Evolutionary conservation across 2,329 filamentous ascomycete genomes (phyloP).

Genomic region (Helicocarpus griseus): DNA sequence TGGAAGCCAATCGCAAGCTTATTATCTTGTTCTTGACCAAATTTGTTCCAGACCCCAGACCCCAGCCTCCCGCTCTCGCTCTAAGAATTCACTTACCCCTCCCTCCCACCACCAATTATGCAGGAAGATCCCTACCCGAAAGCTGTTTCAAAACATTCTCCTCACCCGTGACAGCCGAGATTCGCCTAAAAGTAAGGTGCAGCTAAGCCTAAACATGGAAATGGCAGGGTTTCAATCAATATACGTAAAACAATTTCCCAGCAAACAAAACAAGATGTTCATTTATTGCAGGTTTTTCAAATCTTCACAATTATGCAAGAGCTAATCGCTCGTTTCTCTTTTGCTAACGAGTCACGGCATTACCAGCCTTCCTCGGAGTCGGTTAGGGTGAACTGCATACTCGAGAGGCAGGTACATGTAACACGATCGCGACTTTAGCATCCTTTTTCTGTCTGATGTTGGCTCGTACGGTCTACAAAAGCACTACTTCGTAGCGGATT

Average conservation of each 20-base stretch:
- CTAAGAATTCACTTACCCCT: not conserved
- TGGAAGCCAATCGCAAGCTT: not conserved
- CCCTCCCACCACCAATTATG: not conserved
- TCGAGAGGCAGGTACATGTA: no score
- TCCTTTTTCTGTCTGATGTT: not conserved
- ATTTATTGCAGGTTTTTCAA: no score
- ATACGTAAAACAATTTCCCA: not conserved
- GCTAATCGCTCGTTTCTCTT: no score
- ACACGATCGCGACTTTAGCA: not conserved
- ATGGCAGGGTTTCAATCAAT: not conserved
- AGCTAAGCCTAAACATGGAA: not conserved
- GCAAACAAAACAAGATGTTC: no score
- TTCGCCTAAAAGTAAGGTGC: not conserved
- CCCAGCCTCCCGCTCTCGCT: not conserved
- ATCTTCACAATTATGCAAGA: no score
- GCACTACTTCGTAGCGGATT: no score
- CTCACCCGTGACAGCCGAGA: not conserved
- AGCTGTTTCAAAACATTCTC: not conserved
- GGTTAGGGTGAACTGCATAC: not conserved
- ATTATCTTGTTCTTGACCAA: not conserved
- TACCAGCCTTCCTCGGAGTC: no score
- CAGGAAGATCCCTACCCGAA: not conserved
- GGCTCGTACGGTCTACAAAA: no score
- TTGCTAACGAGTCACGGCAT: no score
- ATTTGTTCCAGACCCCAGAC: not conserved